phyloP scores from a whole-genome alignment of 148 eudicot genomes.

The Arbutus unedo region DNA sequence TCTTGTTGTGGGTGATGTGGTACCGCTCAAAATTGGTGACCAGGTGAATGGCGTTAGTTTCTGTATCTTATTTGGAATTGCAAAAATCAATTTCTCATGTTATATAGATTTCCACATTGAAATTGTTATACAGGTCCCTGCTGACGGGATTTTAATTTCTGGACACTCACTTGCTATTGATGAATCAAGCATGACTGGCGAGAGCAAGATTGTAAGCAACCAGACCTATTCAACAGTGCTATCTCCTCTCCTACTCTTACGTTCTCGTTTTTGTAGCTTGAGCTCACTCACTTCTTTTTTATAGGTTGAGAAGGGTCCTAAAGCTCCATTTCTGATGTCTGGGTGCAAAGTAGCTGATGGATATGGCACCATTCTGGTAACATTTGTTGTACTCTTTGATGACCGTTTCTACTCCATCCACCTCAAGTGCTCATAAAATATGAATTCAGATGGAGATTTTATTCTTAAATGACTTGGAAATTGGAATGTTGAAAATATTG shows the following conservation, averaged over 20 bases:
- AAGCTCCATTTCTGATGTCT: slow-evolving; percentile 85
- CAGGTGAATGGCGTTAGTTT: slow-evolving; percentile 49
- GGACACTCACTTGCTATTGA: slow-evolving; percentile 91
- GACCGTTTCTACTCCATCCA: not conserved
- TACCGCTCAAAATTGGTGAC: slow-evolving; percentile 89
- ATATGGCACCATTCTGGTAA: slow-evolving; percentile 88
- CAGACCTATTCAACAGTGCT: not conserved
- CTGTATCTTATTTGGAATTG: not conserved
- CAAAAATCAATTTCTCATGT: not conserved
- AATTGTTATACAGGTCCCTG: slow-evolving; percentile 61
- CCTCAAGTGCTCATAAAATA: not conserved
- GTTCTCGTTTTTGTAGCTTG: not conserved
- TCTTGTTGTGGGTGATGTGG: slow-evolving; percentile 83
- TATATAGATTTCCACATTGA: not conserved
- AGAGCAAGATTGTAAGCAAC: slow-evolving; percentile 80
- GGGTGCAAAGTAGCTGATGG: slow-evolving; percentile 99
- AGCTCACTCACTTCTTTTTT: slow-evolving; percentile 5
- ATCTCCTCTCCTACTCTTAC: slow-evolving; percentile 8
- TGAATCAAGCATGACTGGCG: slow-evolving; percentile 99
- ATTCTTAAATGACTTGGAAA: not conserved
- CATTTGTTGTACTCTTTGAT: slow-evolving; percentile 3
- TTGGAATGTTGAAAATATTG: not conserved
- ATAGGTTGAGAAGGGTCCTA: slow-evolving; percentile 65
- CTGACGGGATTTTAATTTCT: slow-evolving; percentile 82
- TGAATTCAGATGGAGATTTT: not conserved